A percentile compares a stretch with the other conserved stretches of the same genome.
Conservation (phyloP, 1,284 basidiomycete species). For the Ustilago trichophora region DNA sequence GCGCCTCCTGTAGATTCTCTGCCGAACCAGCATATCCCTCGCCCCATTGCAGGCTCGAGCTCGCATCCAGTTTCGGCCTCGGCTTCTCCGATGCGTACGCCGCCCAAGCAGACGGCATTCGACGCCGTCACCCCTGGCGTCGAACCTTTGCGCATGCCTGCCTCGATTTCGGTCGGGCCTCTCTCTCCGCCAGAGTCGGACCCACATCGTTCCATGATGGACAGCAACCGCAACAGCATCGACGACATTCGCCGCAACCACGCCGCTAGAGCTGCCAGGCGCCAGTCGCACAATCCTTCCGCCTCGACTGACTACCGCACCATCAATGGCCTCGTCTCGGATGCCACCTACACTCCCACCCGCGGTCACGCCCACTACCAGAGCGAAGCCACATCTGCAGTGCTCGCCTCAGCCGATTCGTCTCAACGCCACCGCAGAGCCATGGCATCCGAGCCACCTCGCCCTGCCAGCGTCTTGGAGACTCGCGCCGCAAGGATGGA, state of each 20-base stretch:
- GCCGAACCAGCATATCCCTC: conserved; percentile 56
- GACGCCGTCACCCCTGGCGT: conserved; percentile 4
- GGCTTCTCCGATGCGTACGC: conserved; percentile 18
- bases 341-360: conserved; percentile 17
- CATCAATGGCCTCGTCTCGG: conserved; percentile 26
- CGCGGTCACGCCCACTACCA: conserved; percentile 23
- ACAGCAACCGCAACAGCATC: conserved; percentile 57
- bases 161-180: conserved; percentile 24
- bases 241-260: conserved; percentile 59
- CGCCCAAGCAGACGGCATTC: conserved; percentile 16
- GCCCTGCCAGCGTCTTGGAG: conserved; percentile 53
- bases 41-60: conserved; percentile 19
- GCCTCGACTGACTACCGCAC: conserved; percentile 3
- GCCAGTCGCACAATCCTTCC: conserved; percentile 23
- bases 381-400: conserved; percentile 20
- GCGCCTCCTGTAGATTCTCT: conserved; percentile 13
- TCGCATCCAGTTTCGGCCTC: conserved; percentile 6
- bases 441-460: conserved; percentile 40
- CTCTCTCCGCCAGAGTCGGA: conserved; percentile 51
- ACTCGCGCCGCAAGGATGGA: conserved; percentile 34
- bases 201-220: conserved; percentile 49
- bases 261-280: conserved; percentile 46
- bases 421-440: conserved; percentile 30
- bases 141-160: conserved; percentile 23
- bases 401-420: conserved; percentile 13